Conservation (phyloP, 768 basidiomycete species). For the Chiua virens region DNA sequence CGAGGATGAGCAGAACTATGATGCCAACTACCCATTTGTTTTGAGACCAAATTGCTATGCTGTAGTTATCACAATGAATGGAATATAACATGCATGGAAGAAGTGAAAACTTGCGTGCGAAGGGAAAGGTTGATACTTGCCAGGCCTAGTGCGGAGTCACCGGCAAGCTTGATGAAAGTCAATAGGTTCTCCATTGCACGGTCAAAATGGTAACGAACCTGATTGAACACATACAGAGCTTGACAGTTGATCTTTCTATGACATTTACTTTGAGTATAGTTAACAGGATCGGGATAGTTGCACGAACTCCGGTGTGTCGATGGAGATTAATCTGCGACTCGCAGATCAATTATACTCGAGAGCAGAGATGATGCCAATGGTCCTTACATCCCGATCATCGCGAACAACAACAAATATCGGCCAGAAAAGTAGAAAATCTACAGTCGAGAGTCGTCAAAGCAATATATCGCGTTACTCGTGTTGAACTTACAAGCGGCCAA, state of each 20-base stretch:
- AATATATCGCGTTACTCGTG: neutral
- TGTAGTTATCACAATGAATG: conserved; percentile 21
- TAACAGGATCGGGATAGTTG: neutral
- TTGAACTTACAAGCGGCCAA: conserved; percentile 46
- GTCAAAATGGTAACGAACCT: conserved; percentile 29
- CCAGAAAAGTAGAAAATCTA: conserved; percentile 47
- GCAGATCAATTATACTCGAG: neutral
- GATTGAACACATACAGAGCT: conserved; percentile 47
- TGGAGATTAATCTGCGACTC: conserved; percentile 31
- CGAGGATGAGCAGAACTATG: conserved; percentile 57
- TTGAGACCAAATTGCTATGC: conserved; percentile 68
- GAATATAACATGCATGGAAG: neutral
- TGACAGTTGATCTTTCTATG: conserved; percentile 44
- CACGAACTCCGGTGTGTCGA: conserved; percentile 34
- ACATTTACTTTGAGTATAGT: neutral
- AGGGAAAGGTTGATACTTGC: conserved; percentile 49
- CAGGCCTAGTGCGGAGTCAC: conserved; percentile 43
- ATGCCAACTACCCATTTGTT: conserved; percentile 50
- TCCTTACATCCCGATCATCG: conserved; percentile 48
- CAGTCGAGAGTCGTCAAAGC: conserved; percentile 4
- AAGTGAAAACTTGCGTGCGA: conserved; percentile 36
- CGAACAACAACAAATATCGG: conserved; percentile 44
- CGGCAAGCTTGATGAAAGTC: conserved; percentile 35
- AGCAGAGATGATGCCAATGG: neutral
- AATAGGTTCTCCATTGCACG: neutral